Base-by-base conservation (phyloP, 2,329 filamentous ascomycete species). In the Teratosphaeria pseudoeucalypti region DNA sequence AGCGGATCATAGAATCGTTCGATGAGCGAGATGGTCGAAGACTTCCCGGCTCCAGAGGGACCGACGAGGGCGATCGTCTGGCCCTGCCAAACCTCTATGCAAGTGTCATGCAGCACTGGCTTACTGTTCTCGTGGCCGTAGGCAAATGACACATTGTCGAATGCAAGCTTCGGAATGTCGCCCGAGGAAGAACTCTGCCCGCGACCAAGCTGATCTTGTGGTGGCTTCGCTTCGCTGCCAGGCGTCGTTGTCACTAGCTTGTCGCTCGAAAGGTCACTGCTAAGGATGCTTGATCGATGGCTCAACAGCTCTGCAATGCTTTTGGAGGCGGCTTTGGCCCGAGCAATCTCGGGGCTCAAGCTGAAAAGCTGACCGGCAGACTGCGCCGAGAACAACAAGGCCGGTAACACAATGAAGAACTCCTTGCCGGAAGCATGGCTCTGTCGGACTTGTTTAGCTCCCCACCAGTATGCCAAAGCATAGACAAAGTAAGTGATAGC, bases 61-160 rank as follows among this genome's bases (percentile, higher is more conserved):
- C 77, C 77, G 1, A 78, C 76, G 34, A 78, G 72, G 1, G 75
- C 76, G 1, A 85, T 73, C 0, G 80, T 84, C 58, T 83, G 74
- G 2, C 82, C 82, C 0, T 77, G 75, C 12, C 70, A 66, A 3
- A 79, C 78, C 0, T 71, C 71, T 34, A 86, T 74, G 9, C 69
- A 78, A 4, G 85, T 67, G 14, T 78, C 73, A 9, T 74, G 72
- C 6, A 86, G 72, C 0, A 81, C 69, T 7, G 65, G 60, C 14
- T 70, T 68, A 26, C 72, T 72, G 54, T 73, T 67, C 32, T 74
- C 73, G 5, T 67, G 65, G 14, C 68, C 66, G 57, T 78, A 75
- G 1, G 68, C 67, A 32, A 78, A 69, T 4, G 69, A 74, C 10
- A 78, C 73, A 34, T 74, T 65, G 26, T 72, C 66, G 52, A 78